Conservation (phyloP, 2,329 filamentous ascomycete species). For the Fusarium circinatum region DNA sequence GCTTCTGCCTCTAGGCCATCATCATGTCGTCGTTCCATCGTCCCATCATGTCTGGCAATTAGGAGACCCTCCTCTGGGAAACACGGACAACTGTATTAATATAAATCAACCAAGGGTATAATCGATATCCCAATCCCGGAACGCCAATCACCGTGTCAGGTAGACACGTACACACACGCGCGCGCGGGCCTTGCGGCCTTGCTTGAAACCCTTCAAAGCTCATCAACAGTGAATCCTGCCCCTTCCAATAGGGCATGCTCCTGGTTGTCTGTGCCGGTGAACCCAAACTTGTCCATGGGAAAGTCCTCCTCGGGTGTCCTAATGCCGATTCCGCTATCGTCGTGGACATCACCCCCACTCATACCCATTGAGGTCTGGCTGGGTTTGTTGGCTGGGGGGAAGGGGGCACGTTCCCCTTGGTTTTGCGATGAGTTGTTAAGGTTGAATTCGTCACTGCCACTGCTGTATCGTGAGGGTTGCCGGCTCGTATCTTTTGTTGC, state of each 20-base stretch:
- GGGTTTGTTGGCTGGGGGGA: conserved; percentile 56
- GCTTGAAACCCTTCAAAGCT: conserved; percentile 23
- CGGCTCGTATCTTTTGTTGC: conserved; percentile 50
- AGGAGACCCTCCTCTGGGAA: conserved; percentile 33
- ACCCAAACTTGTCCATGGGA: conserved; percentile 68
- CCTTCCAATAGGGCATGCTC: conserved; percentile 49
- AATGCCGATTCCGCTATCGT: conserved; percentile 81
- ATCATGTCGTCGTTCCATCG: conserved; percentile 49
- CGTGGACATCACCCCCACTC: conserved; percentile 62
- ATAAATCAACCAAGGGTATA: conserved; percentile 41
- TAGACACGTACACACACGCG: neutral
- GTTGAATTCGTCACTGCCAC: conserved; percentile 58
- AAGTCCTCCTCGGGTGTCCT: conserved; percentile 74
- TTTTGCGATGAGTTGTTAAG: conserved; percentile 58
- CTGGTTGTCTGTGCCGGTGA: conserved; percentile 51
- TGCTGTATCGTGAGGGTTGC: conserved; percentile 55
- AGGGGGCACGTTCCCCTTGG: conserved; percentile 62
- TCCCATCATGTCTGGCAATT: conserved; percentile 46
- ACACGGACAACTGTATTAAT: conserved; percentile 33
- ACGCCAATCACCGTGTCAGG: conserved; percentile 35
- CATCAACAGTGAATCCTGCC: conserved; percentile 43
- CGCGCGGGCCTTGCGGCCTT: neutral
- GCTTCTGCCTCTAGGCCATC: conserved; percentile 21
- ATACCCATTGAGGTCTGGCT: conserved; percentile 52
- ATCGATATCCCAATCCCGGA: conserved; percentile 35